Percentiles rank a stretch among this genome's conserved stretches.
Conservation (phyloP, 2,329 filamentous ascomycete genomes). For the Pseudovirgaria hyperparasitica region DNA sequence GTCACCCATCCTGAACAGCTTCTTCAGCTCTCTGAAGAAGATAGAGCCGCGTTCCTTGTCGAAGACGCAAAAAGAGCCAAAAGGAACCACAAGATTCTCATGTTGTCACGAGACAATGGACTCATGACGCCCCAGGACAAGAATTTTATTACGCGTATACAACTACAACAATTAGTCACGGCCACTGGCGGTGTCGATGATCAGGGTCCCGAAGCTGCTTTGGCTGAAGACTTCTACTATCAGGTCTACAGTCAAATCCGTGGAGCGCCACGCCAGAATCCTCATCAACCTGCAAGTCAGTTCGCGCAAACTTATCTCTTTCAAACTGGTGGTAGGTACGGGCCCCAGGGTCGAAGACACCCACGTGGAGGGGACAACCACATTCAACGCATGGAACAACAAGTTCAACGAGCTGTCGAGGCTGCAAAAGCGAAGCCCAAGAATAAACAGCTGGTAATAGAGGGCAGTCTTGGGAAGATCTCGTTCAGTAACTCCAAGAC, state of each 20-base stretch:
- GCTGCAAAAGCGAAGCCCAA: constrained; percentile 96
- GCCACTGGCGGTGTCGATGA: constrained; percentile 82
- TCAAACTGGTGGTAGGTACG: constrained; percentile 78
- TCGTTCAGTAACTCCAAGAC: constrained; percentile 99
- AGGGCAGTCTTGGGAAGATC: constrained; percentile 93
- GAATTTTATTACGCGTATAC: constrained; percentile 97
- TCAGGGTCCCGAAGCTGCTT: constrained; percentile 62
- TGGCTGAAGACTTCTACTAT: constrained; percentile 95
- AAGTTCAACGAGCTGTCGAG: constrained; percentile 93
- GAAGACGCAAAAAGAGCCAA: constrained; percentile 94
- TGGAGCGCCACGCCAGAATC: constrained; percentile 77
- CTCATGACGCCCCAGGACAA: constrained; percentile 99
- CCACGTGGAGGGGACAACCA: constrained; percentile 86
- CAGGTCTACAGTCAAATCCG: constrained; percentile 94
- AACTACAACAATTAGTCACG: constrained; percentile 88
- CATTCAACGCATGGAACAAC: constrained; percentile 97
- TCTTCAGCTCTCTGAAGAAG: constrained; percentile 66
- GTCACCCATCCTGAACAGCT: constrained; percentile 61
- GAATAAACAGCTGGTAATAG: constrained; percentile 92
- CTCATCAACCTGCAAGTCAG: constrained; percentile 83
- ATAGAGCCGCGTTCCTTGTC: constrained; percentile 70
- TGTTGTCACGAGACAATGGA: constrained; percentile 86
- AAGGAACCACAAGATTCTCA: constrained; percentile 94
- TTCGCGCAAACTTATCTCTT: constrained; percentile 97
- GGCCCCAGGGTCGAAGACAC: constrained; percentile 55